Evolutionary conservation across 495 filamentous ascomycete genomes (phyloP), one percentile per base, ranked within the genome.

Genomic region (Neurospora terricola): DNA sequence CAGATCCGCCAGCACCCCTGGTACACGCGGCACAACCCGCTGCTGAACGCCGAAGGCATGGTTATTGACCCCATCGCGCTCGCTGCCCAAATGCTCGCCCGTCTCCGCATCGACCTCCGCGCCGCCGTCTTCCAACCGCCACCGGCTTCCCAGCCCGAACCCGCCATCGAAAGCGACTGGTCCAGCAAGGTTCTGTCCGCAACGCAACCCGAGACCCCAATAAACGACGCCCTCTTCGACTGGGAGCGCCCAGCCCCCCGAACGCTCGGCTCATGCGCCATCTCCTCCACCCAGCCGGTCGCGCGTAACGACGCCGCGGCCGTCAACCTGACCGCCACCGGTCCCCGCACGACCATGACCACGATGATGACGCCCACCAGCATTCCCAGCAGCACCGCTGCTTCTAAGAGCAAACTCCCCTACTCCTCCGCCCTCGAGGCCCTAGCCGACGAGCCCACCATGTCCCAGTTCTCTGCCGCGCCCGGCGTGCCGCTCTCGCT

Each of bases 1-100:
- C 93, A 96, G 74, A 92, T 99, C 72, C 91, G 94, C 59, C 88
- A 91, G 70, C 96, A 99, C 82, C 96, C 94, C 39, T 99, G 96
- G 96, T 98, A 93, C 77, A 97, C 93, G 2, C 89, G 93, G 69
- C 87, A 84, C 40, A 98, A 98, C 78, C 88, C 87, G 43, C 90
- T 91, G 77, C 87, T 98, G 7, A 88, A 87, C 0, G 74, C 85
- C 0, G 89, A 95, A 69, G 95, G 95, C 76, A 88, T 87, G 73
- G 86, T 94, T n/a, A 86, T 87, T 27, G 93, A 98, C 75, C 91
- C 92, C 1, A 83, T 98, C 73, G 88, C 89, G 34, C 85, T 98
- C 23, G 96, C 96, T 37, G 97, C 96, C 0, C 89, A 91, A 75
- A 96, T 99, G 91, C 91, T 99, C 72, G 92, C 96, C 76, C 90